Evolutionary conservation across 73 alveolate species (phyloP).

Genomic region (Paramecium sonneborni): DNA sequence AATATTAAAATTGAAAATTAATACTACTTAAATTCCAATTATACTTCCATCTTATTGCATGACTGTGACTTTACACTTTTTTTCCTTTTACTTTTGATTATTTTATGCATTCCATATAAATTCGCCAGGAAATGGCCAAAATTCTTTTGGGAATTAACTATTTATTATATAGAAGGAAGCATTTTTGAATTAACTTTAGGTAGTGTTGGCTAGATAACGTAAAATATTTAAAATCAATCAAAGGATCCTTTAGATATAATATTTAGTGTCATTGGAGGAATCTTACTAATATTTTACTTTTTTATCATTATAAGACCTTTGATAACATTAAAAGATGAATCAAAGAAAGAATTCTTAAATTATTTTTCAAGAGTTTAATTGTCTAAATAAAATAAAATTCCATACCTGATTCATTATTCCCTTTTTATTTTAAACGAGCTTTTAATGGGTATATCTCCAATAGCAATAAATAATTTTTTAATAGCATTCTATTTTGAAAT

Average conservation of each 20-base stretch:
- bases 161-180: constrained; percentile 14
- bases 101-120: not conserved
- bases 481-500: not conserved
- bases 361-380: not conserved
- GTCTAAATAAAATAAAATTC: not conserved
- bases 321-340: not conserved
- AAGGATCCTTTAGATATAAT: not conserved
- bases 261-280: not conserved
- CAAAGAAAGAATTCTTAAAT: not conserved
- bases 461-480: not conserved
- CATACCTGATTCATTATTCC: not conserved
- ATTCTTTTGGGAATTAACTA: not conserved
- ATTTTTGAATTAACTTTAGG: not conserved
- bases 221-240: not conserved
- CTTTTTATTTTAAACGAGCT: not conserved
- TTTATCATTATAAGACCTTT: not conserved
- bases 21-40: not conserved
- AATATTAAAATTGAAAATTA: not conserved
- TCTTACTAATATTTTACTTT: not conserved
- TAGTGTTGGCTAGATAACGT: not conserved
- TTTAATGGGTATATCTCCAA: not conserved
- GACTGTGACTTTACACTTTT: constrained; percentile 37
- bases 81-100: not conserved
- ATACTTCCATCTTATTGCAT: not conserved
- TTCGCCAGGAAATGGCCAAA: not conserved